Evolutionary conservation across 768 basidiomycete genomes (phyloP).

Genomic region (Dentipellis sp.): DNA sequence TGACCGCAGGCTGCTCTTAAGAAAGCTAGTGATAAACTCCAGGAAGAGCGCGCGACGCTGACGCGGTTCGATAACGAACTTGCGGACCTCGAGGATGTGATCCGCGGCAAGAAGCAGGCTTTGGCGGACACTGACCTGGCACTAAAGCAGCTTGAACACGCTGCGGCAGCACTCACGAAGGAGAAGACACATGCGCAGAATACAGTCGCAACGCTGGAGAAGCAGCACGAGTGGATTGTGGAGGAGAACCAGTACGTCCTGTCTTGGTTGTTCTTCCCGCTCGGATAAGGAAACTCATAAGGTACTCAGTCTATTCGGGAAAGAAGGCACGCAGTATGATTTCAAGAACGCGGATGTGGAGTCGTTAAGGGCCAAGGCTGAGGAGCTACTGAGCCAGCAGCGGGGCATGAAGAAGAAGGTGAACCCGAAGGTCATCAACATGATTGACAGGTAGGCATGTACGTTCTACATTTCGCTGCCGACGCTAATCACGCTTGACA

Average conservation of each 20-base stretch:
- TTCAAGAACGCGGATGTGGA: conserved; percentile 58
- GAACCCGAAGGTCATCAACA: conserved; percentile 90
- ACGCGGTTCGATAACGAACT: conserved; percentile 86
- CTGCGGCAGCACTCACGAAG: conserved; percentile 49
- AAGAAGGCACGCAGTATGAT: conserved; percentile 72
- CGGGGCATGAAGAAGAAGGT: conserved; percentile 91
- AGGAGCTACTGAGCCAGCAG: conserved; percentile 68
- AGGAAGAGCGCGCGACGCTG: conserved; percentile 82
- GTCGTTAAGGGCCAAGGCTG: conserved; percentile 50
- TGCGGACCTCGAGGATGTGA: conserved; percentile 68
- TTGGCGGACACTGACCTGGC: conserved; percentile 58
- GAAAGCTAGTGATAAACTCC: conserved; percentile 60
- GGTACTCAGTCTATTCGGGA: conserved; percentile 50
- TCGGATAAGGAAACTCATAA: neutral
- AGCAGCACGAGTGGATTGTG: conserved; percentile 78
- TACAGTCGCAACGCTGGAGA: conserved; percentile 57
- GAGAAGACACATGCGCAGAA: conserved; percentile 52
- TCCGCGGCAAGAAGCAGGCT: conserved; percentile 73
- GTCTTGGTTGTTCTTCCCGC: neutral
- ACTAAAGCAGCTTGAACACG: conserved; percentile 62
- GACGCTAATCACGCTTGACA: conserved; percentile 2
- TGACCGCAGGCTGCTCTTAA: conserved; percentile 40
- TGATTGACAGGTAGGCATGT: conserved; percentile 78
- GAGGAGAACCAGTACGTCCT: conserved; percentile 75
- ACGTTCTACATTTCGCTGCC: neutral